Base-by-base conservation (phyloP, 257 asterid genomes). In the Cruciata laevipes region DNA sequence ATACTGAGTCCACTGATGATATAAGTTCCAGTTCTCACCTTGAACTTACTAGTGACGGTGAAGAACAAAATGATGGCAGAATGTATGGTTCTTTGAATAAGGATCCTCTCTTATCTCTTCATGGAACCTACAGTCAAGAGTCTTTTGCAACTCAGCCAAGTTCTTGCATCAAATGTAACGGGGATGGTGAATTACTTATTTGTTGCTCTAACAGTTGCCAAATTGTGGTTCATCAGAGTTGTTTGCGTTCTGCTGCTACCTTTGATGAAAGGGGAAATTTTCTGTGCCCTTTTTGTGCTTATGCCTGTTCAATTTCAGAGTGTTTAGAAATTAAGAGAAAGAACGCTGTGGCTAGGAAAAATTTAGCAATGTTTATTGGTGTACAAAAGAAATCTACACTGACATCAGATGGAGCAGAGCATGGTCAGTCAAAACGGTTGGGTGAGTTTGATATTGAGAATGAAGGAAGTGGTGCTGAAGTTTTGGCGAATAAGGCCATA, bases 271-370 rank as follows among this genome's bases (percentile, higher is more conserved):
- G 49, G 23, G 93, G 82, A 61, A 69, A 71, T 59, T 88, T 86
- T 71, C 83, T 73, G 56, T 77, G 97, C 81, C 96, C 91, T 3
- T 89, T 89, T 77, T 91, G 98, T 83, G 83, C 88, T 66, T 87
- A 84, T 75, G 81, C 87, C 70, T 86, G 58, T 63, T 84, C 98
- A 66, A 71, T 91, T 59, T 78, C 85, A 14, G 77, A 77, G 74
- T 81, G 71, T 77, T 35, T 69, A 67, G 83, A 84, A 70, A 61
- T 51, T 62, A 85, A 84, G 87, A 73, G 68, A 65, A 79, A 77
- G 65, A 72, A 69, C 57, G 73, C 88, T 51, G 64, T 70, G 66
- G 82, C 89, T 35, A 82, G 89, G 79, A 85, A 80, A 72, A 82
- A 83, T 57, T 67, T 88, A 63, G 52, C 80, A 61, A 60, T 79